Percentiles rank a stretch among this genome's conserved stretches.
phyloP scores from a whole-genome alignment of 768 basidiomycete genomes.

The Tulasnella sp. region DNA sequence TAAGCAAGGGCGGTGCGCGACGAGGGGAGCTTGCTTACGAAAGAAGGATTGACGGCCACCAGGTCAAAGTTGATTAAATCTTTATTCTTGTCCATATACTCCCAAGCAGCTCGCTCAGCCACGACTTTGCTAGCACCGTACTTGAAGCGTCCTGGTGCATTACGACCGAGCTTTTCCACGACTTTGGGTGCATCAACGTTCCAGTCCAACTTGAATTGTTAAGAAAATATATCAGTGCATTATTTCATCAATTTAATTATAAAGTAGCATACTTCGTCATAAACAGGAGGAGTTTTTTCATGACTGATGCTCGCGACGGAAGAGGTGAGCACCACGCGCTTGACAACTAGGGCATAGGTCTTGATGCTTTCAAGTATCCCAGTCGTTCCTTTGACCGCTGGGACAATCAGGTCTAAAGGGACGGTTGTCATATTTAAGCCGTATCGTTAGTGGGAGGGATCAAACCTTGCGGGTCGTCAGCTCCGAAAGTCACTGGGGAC shows the following conservation, averaged over 20 bases:
- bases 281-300: neutral
- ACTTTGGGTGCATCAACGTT: neutral
- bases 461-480: slow-evolving; percentile 23
- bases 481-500: slow-evolving; percentile 29
- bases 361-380: slow-evolving; percentile 31
- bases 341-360: slow-evolving; percentile 28
- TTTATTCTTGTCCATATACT: slow-evolving; percentile 25
- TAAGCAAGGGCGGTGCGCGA: no score
- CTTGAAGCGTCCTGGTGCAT: neutral
- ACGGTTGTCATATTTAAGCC: neutral
- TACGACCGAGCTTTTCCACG: neutral
- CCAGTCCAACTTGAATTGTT: neutral
- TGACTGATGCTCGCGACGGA: slow-evolving; percentile 31
- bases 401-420: slow-evolving; percentile 31
- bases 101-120: slow-evolving; percentile 31
- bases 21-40: no score
- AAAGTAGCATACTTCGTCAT: slow-evolving; percentile 4
- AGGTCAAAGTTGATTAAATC: slow-evolving; percentile 26
- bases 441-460: neutral
- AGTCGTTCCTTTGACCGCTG: slow-evolving; percentile 34
- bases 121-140: slow-evolving; percentile 30
- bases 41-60: slow-evolving; percentile 16
- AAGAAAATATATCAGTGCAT: neutral
- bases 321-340: slow-evolving; percentile 34
- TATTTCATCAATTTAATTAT: neutral